Conservation (phyloP, 2,329 filamentous ascomycete species). For the Fonsecaea pedrosoi region DNA sequence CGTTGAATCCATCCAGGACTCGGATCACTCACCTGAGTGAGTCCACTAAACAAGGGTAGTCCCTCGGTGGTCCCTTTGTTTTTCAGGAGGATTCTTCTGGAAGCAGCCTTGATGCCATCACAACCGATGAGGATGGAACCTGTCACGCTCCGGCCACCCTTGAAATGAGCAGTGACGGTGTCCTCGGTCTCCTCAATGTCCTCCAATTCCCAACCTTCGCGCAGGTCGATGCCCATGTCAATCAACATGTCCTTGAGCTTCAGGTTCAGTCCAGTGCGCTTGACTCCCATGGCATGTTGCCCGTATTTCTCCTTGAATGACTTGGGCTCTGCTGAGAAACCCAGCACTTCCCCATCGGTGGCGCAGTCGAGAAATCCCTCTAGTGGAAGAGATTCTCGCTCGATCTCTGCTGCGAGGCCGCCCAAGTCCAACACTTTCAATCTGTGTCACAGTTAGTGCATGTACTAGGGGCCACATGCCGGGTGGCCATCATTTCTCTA, state of each 20-base stretch:
- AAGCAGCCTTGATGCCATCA: slow-evolving; percentile 51
- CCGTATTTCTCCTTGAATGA: slow-evolving; percentile 27
- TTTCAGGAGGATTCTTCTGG: slow-evolving; percentile 23
- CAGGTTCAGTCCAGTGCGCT: slow-evolving; percentile 29
- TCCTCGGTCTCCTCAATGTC: slow-evolving; percentile 46
- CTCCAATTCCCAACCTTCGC: slow-evolving; percentile 36
- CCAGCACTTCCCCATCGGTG: slow-evolving; percentile 21
- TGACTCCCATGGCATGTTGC: slow-evolving; percentile 24
- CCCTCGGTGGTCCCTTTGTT: slow-evolving; percentile 20
- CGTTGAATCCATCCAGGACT: neutral
- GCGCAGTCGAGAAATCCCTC: slow-evolving; percentile 21
- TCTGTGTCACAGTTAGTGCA: slow-evolving; percentile 7
- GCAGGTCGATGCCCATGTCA: slow-evolving; percentile 23
- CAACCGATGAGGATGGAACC: slow-evolving; percentile 59
- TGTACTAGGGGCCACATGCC: neutral
- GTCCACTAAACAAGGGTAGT: slow-evolving; percentile 19
- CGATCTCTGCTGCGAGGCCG: slow-evolving; percentile 17
- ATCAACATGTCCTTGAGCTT: slow-evolving; percentile 28
- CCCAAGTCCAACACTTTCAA: slow-evolving; percentile 27
- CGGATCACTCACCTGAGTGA: slow-evolving; percentile 25
- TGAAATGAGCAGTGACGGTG: slow-evolving; percentile 54
- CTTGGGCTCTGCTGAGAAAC: slow-evolving; percentile 21
- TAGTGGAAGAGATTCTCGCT: slow-evolving; percentile 15
- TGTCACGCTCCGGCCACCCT: slow-evolving; percentile 52
- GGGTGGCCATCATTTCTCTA: neutral